These are phyloP conservation scores for Trametes punicea DNA, from an alignment of 768 basidiomycete genomes.

Conservation along the genomic window DNA sequence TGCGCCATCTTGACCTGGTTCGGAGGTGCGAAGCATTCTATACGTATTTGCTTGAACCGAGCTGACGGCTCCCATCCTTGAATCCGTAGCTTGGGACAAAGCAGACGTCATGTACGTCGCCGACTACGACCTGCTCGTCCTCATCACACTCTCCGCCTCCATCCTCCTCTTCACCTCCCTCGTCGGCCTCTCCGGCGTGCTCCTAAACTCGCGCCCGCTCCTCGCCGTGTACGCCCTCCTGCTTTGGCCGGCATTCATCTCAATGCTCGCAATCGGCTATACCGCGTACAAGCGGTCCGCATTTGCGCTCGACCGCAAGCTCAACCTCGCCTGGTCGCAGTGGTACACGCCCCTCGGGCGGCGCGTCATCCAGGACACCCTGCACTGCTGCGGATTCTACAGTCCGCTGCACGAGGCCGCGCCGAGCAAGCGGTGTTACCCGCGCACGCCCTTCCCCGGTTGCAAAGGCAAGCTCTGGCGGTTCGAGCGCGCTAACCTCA, in stretches of 20 bases:
- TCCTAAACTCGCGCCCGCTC: constrained; percentile 66
- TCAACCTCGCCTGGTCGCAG: constrained; percentile 65
- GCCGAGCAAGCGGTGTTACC: constrained; percentile 56
- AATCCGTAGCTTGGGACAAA: constrained; percentile 55
- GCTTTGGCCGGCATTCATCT: constrained; percentile 60
- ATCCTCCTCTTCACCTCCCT: constrained; percentile 56
- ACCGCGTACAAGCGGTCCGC: constrained; percentile 57
- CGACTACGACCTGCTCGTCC: constrained; percentile 51
- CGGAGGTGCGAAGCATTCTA: constrained; percentile 37
- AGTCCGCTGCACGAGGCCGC: constrained; percentile 57
- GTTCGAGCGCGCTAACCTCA: constrained; percentile 50
- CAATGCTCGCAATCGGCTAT: constrained; percentile 60
- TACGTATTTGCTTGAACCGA: not conserved
- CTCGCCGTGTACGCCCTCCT: constrained; percentile 65
- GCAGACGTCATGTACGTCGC: constrained; percentile 64
- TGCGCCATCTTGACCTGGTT: constrained; percentile 60
- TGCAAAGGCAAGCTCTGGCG: constrained; percentile 58
- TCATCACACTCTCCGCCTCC: constrained; percentile 56
- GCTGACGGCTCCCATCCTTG: not conserved
- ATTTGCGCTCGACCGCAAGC: constrained; percentile 61
- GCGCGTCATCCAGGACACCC: constrained; percentile 55
- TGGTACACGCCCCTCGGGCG: constrained; percentile 54
- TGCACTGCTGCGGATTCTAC: constrained; percentile 67
- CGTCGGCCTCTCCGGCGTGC: constrained; percentile 54
- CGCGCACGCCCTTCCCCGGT: constrained; percentile 59